Evolutionary conservation across 768 basidiomycete species (phyloP), one percentile per base, ranked within the genome.

Genomic region (Termitomyces bulborhizus): DNA sequence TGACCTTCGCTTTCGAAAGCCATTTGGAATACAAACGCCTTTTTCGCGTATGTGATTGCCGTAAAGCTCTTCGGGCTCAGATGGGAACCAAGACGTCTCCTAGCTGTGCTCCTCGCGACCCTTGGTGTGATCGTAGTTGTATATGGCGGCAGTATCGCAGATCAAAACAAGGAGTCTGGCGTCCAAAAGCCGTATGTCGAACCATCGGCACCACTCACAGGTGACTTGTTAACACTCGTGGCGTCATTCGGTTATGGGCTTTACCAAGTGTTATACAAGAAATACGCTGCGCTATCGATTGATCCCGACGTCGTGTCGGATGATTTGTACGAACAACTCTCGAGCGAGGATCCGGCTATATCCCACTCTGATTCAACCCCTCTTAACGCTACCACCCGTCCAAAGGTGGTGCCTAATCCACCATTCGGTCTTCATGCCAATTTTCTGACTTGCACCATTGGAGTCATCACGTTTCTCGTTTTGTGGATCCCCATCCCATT

Each of bases 1-100:
- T 54, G 34, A 47, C 41, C 3, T 15, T 6, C 26, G 39, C 36
- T 16, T 56, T 9, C n/a, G 31, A 29, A 51, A 73, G 83, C 84
- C 18, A 82, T 93, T 27, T 93, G 90, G 84, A 95, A 96, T 65
- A 85, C 88, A 7, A 90, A 89, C 63, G 87, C 90, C 0, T 94
- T 98, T 73, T 94, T 93, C 68, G 89, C 90, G 5, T 98, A 98
- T 66, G 66, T 93, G 27, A 81, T 98, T 66, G 81, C 86, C n/a
- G 83, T 94, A 57, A 81, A 81, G 61, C 62, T 93, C 3, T 84
- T 86, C 57, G 72, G 78, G 21, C 71, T 82, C 26, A 73, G 76
- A 60, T 86, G 86, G 87, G 80, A 88, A 57, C 59, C 77, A 15
- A 73, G 80, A 44, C 85, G 81, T 42, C 70, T 93, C 32, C 65